Evolutionary conservation across 2,329 filamentous ascomycete species (phyloP).

Genomic region (Biscogniauxia marginata): DNA sequence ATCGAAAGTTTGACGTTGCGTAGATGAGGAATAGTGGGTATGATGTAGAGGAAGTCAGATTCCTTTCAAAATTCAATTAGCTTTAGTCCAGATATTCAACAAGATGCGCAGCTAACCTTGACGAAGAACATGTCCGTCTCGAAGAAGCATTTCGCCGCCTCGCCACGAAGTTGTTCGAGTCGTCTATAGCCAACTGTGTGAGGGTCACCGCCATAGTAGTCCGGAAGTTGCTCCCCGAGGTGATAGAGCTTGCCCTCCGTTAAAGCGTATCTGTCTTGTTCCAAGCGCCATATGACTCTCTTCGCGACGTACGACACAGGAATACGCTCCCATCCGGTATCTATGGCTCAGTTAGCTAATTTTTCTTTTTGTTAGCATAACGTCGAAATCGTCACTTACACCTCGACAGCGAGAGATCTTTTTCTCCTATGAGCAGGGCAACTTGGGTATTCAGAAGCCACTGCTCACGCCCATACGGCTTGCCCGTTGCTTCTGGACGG

Average conservation of each 20-base stretch:
- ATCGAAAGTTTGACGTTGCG: slow-evolving; percentile 54
- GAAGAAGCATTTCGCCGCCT: slow-evolving; percentile 53
- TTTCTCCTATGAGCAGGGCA: slow-evolving; percentile 63
- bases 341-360: slow-evolving; percentile 33
- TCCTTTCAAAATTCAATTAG: slow-evolving; percentile 40
- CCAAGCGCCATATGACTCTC: slow-evolving; percentile 57
- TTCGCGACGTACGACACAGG: slow-evolving; percentile 56
- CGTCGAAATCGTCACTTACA: slow-evolving; percentile 44
- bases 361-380: background rate
- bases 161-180: slow-evolving; percentile 46
- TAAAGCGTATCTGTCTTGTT: slow-evolving; percentile 56
- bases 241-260: slow-evolving; percentile 49
- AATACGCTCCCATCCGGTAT: slow-evolving; percentile 58
- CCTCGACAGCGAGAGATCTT: slow-evolving; percentile 58
- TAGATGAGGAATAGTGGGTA: slow-evolving; percentile 59
- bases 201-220: slow-evolving; percentile 50
- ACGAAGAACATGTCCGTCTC: slow-evolving; percentile 65
- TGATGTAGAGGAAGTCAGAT: slow-evolving; percentile 59
- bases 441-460: slow-evolving; percentile 66
- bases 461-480: slow-evolving; percentile 58
- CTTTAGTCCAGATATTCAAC: too few species aligned
- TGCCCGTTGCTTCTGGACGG: slow-evolving; percentile 50
- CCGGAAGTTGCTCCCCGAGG: slow-evolving; percentile 52
- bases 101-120: slow-evolving; percentile 46
- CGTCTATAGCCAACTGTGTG: slow-evolving; percentile 41